phyloP scores from a whole-genome alignment of 495 filamentous ascomycete species.

The Parachaetomium inaequale region DNA sequence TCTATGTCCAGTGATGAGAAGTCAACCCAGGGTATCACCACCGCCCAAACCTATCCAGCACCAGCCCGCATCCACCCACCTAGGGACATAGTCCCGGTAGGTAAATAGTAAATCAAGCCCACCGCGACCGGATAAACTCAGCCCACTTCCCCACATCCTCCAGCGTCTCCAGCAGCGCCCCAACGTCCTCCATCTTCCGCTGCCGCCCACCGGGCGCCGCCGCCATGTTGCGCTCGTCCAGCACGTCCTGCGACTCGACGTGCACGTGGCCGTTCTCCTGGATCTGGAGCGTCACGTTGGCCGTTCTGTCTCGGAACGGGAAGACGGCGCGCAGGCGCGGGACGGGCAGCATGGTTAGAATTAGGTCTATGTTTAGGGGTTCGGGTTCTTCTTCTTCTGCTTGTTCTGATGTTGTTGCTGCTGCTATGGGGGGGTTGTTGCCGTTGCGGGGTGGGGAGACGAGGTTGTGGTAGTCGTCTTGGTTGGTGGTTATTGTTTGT shows the following conservation, averaged over 20 bases:
- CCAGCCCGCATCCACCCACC: background rate
- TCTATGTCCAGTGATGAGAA: background rate
- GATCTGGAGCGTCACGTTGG: constrained; percentile 55
- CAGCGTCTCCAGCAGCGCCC: constrained; percentile 35
- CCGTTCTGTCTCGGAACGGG: constrained; percentile 41
- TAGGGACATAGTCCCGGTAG: background rate
- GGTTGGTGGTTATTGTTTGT: constrained; percentile 24
- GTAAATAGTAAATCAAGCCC: constrained; percentile 30
- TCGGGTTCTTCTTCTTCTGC: background rate
- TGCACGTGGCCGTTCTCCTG: constrained; percentile 58
- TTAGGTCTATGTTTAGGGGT: constrained; percentile 45
- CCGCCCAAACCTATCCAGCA: background rate
- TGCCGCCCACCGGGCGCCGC: constrained; percentile 22
- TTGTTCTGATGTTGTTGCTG: background rate
- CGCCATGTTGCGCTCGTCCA: constrained; percentile 28
- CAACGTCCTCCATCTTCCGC: constrained; percentile 33
- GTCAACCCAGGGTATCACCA: background rate
- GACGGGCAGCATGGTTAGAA: constrained; percentile 43
- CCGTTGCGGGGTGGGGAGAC: constrained; percentile 22
- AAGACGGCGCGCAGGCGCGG: constrained; percentile 51
- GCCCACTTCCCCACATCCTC: constrained; percentile 57
- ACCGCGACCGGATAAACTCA: constrained; percentile 47
- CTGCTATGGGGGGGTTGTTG: constrained; percentile 1
- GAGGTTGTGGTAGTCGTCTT: constrained; percentile 35
- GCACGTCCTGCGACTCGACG: constrained; percentile 42